These are phyloP conservation scores for Delphinella strobiligena DNA, from an alignment of 2,329 filamentous ascomycete species.

Conservation along the genomic window DNA sequence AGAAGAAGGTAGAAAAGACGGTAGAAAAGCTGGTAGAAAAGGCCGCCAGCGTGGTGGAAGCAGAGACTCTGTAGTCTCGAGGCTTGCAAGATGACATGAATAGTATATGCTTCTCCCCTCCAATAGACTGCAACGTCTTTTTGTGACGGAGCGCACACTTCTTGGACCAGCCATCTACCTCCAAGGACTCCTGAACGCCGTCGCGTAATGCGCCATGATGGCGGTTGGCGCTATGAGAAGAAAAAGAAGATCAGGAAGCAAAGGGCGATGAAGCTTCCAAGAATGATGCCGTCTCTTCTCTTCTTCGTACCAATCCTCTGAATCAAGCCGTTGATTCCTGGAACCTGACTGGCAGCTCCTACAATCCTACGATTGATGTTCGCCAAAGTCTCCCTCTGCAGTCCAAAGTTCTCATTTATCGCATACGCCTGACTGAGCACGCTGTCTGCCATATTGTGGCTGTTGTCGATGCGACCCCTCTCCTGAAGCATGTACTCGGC, in stretches of 20 bases:
- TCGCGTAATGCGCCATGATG: constrained; percentile 3
- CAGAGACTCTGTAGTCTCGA: background rate
- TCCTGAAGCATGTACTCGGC: constrained; percentile 97
- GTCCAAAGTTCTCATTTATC: constrained; percentile 78
- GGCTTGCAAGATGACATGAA: background rate
- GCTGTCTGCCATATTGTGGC: constrained; percentile 76
- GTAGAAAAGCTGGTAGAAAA: background rate
- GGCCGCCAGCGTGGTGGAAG: constrained; percentile 2
- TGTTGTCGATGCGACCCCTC: constrained; percentile 72
- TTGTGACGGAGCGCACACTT: background rate
- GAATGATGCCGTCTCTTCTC: constrained; percentile 85
- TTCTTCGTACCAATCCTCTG: constrained; percentile 88
- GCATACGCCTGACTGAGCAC: constrained; percentile 94
- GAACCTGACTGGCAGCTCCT: constrained; percentile 77
- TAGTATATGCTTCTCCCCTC: constrained; percentile 2
- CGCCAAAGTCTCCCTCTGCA: constrained; percentile 77
- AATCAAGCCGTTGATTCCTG: constrained; percentile 85
- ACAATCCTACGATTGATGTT: constrained; percentile 88
- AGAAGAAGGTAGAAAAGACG: constrained; percentile 1
- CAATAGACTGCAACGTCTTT: background rate
- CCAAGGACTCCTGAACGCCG: constrained; percentile 1
- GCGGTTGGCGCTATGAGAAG: constrained; percentile 42
- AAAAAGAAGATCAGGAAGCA: constrained; percentile 82
- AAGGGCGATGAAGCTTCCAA: constrained; percentile 81
- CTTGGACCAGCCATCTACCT: background rate